Base-by-base conservation (phyloP, 2,329 filamentous ascomycete species). In the Venturia asperata region DNA sequence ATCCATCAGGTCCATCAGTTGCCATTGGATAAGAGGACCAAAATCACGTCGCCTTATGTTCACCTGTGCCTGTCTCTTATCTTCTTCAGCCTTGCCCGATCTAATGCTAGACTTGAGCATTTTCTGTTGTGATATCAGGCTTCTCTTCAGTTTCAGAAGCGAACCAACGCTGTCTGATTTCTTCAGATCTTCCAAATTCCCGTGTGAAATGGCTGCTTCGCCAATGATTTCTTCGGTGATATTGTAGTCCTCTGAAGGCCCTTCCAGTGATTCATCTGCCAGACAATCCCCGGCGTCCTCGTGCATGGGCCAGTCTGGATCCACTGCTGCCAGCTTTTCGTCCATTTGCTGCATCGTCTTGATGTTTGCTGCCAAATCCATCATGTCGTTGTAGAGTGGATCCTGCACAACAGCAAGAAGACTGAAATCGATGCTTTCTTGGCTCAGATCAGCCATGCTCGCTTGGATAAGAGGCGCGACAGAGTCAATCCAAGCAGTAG, bases 331-430 rank as follows among this genome's bases (percentile, higher is more conserved):
- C 6, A 84, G 76, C 7, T 74, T 74, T 0, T 70, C 67, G 37
- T 81, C 76, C 4, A 81, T 69, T 5, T 70, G 68, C 41, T 75
- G 70, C 21, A 83, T 67, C n/a, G 73, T 73, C 67, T 77, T 79
- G 61, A 83, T 74, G 61, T 82, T 83, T 21, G 72, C 65, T 4
- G 76, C 74, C 66, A 83, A 66, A 72, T 79, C 69, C 21, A 73
- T 68, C 37, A 78, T 72, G 13, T 86, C 77, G 3, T 76, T 73
- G 15, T 77, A 70, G 1, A 89, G 74, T 0, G 90, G 87, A 66
- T 87, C 88, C 66, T 84, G 83, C 68, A 88, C 88, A 1, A 96
- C 77, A 30, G 90, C 87, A 61, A 96, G 80, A 45, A 96, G 83
- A 68, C 85, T 92, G 76, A 91, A 95, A n/a, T 87, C 83, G 39